Conservation (phyloP, 257 asterid genomes). For the Primulina eburnea region DNA sequence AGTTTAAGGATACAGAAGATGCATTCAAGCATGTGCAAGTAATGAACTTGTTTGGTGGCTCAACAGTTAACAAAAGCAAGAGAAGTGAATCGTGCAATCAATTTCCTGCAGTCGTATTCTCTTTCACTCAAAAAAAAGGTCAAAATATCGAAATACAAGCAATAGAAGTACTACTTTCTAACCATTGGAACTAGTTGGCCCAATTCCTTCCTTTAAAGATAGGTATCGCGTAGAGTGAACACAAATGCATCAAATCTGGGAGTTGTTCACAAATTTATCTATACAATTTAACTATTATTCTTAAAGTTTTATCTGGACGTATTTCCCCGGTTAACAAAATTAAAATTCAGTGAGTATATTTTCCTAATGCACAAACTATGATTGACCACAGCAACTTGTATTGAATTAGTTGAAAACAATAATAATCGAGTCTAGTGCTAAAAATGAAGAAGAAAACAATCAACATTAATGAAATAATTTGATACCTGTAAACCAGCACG, state of each 20-base stretch:
- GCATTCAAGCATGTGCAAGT: not conserved
- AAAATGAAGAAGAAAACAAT: not conserved
- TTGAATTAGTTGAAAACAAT: not conserved
- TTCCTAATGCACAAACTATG: not conserved
- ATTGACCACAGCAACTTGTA: not conserved
- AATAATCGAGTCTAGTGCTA: not conserved
- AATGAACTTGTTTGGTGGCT: not conserved
- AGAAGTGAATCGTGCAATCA: not conserved
- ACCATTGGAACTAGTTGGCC: not conserved
- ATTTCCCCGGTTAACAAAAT: not conserved
- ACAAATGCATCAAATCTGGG: not conserved
- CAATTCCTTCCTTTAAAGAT: not conserved
- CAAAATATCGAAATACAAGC: not conserved
- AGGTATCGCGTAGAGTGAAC: not conserved
- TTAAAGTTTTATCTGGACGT: not conserved
- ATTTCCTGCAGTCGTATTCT: not conserved
- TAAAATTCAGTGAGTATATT: no score
- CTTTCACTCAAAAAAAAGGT: not conserved
- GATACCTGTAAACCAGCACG: constrained; percentile 94
- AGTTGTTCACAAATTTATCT: no score
- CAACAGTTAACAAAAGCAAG: not conserved
- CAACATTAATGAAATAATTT: not conserved
- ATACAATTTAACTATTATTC: not conserved
- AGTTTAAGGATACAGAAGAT: not conserved
- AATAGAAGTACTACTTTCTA: not conserved